Evolutionary conservation across 495 filamentous ascomycete genomes (phyloP).

Genomic region (Podospora sp.): DNA sequence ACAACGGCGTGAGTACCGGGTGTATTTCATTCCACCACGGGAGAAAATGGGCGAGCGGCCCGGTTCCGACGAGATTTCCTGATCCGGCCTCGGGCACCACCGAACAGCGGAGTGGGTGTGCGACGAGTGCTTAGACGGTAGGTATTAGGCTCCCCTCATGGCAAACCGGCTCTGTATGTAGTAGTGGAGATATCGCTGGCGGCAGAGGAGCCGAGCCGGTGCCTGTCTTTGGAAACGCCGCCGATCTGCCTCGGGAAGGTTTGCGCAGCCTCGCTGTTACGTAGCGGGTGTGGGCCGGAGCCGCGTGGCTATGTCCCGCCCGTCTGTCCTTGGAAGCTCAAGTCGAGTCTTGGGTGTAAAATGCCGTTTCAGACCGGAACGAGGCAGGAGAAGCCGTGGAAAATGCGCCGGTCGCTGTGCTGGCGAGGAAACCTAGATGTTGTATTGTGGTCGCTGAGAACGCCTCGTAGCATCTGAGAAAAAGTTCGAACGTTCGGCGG

Average conservation of each 20-base stretch:
- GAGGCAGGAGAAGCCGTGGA: background rate
- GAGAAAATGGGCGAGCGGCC: background rate
- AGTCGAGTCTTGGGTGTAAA: background rate
- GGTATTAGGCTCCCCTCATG: background rate
- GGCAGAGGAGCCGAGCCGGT: background rate
- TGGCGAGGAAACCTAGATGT: background rate
- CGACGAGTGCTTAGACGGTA: background rate
- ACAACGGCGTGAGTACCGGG: background rate
- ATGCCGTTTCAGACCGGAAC: background rate
- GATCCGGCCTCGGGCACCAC: background rate
- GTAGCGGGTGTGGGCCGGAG: constrained; percentile 3
- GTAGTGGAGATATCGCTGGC: background rate
- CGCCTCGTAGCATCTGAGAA: background rate
- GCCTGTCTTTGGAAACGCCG: background rate
- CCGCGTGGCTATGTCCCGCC: constrained; percentile 6
- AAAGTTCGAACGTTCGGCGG: background rate
- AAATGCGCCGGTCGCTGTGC: background rate
- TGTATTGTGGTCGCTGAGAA: background rate
- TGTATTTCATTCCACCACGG: constrained; percentile 1
- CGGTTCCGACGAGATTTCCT: background rate
- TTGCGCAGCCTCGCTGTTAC: constrained; percentile 14
- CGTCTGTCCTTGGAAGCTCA: background rate
- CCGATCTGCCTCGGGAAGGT: constrained; percentile 5
- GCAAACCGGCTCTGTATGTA: background rate
- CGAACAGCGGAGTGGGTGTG: background rate